Conservation (phyloP, 257 asterid genomes). For the Prunella vulgaris region DNA sequence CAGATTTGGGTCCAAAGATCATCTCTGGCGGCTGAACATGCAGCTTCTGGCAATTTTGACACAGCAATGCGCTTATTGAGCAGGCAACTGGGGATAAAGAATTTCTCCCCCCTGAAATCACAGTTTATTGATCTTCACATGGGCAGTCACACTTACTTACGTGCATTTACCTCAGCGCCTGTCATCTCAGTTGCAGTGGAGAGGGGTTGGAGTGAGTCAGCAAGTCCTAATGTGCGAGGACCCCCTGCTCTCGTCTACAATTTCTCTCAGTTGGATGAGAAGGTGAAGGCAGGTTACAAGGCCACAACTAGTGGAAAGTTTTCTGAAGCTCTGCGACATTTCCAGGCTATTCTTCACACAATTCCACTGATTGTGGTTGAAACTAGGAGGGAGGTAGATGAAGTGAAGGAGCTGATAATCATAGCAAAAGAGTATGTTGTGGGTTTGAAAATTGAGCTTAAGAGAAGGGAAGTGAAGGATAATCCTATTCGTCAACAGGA, state of each 20-base stretch:
- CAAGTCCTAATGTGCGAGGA: constrained; percentile 70
- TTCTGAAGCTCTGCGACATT: constrained; percentile 64
- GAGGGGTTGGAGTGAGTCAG: constrained; percentile 74
- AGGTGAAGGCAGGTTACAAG: constrained; percentile 67
- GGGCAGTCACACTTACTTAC: constrained; percentile 76
- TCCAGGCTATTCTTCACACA: constrained; percentile 59
- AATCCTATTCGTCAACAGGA: constrained; percentile 79
- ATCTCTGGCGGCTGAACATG: constrained; percentile 87
- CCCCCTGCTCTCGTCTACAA: constrained; percentile 73
- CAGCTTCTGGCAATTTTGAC: constrained; percentile 85
- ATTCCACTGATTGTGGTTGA: constrained; percentile 81
- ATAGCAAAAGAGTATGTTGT: constrained; percentile 70
- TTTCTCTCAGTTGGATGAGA: constrained; percentile 67
- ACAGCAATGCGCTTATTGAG: constrained; percentile 77
- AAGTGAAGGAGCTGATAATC: constrained; percentile 65
- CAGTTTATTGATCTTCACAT: constrained; percentile 59
- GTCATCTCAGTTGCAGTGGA: constrained; percentile 66
- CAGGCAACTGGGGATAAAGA: constrained; percentile 70
- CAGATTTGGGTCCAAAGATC: constrained; percentile 89
- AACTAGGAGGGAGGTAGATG: constrained; percentile 74
- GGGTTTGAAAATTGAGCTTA: constrained; percentile 73
- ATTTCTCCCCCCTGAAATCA: constrained; percentile 59
- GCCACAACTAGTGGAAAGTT: constrained; percentile 71
- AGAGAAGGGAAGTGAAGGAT: constrained; percentile 61
- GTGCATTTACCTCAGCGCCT: constrained; percentile 68